Conservation (phyloP, 2,329 filamentous ascomycete species). For the Cytospora leucostoma region DNA sequence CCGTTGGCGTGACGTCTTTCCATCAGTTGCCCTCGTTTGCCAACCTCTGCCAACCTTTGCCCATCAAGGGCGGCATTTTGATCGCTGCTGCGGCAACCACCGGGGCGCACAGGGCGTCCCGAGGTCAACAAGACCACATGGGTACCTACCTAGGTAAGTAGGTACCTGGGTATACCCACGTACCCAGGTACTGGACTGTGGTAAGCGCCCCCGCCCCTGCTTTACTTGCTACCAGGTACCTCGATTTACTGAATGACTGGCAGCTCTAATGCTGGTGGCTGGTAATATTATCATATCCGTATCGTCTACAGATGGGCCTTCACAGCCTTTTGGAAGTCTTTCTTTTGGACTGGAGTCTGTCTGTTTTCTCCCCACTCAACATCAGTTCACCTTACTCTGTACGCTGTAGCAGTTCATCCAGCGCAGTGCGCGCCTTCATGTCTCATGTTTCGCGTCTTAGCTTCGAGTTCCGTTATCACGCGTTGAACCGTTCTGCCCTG, state of each 20-base stretch:
- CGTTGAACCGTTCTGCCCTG: constrained; percentile 17
- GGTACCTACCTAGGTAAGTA: neutral
- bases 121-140: neutral
- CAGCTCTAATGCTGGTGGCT: neutral
- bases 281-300: neutral
- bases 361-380: constrained; percentile 1
- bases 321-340: neutral
- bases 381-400: neutral
- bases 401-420: constrained; percentile 9
- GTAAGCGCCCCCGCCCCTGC: neutral
- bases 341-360: constrained; percentile 4
- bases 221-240: neutral
- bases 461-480: constrained; percentile 1
- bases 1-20: neutral
- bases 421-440: constrained; percentile 22
- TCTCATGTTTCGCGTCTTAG: constrained; percentile 15
- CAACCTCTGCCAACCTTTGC: neutral
- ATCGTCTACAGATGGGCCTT: neutral
- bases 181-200: neutral
- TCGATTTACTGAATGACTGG: neutral
- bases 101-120: neutral
- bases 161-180: neutral
- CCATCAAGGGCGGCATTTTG: neutral
- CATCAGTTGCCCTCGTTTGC: neutral
- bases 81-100: neutral